These are phyloP conservation scores for Diaporthe citrichinensis DNA, from an alignment of 2,329 filamentous ascomycete genomes.

Conservation along the genomic window DNA sequence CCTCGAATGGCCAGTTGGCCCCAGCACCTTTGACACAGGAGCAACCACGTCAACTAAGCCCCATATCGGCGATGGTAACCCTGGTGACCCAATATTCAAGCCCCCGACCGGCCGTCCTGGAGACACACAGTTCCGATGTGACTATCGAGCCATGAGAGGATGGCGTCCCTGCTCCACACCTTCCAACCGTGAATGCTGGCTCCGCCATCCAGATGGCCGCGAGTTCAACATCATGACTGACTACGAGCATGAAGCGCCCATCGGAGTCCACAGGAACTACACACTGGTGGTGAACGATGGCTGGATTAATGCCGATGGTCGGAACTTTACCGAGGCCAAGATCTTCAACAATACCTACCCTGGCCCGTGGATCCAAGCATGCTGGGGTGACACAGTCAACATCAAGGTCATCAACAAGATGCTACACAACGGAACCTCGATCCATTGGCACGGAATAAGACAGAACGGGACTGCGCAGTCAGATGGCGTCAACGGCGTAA, in stretches of 20 bases:
- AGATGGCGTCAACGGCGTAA: conserved; percentile 74
- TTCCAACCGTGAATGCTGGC: conserved; percentile 35
- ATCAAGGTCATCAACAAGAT: conserved; percentile 73
- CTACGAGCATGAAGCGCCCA: conserved; percentile 24
- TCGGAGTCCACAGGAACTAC: conserved; percentile 25
- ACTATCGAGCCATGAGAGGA: conserved; percentile 29
- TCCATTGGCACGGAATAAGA: conserved; percentile 79
- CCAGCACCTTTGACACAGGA: conserved; percentile 1
- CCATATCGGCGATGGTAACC: conserved; percentile 19
- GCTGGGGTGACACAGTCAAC: conserved; percentile 73
- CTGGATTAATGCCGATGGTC: conserved; percentile 31
- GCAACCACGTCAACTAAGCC: conserved; percentile 20
- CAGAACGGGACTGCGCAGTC: conserved; percentile 75
- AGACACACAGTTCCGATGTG: conserved; percentile 33
- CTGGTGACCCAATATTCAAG: conserved; percentile 27
- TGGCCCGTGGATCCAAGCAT: conserved; percentile 70
- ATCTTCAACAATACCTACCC: conserved; percentile 72
- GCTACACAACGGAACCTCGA: conserved; percentile 68
- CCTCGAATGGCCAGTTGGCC: conserved; percentile 33
- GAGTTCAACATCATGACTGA: conserved; percentile 32
- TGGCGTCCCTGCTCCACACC: conserved; percentile 33
- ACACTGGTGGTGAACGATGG: conserved; percentile 27
- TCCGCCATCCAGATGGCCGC: conserved; percentile 24
- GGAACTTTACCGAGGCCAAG: conserved; percentile 32
- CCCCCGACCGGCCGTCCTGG: conserved; percentile 31